Base-by-base conservation (phyloP, 2,329 filamentous ascomycete species). In the Chrysoporthe puriensis region DNA sequence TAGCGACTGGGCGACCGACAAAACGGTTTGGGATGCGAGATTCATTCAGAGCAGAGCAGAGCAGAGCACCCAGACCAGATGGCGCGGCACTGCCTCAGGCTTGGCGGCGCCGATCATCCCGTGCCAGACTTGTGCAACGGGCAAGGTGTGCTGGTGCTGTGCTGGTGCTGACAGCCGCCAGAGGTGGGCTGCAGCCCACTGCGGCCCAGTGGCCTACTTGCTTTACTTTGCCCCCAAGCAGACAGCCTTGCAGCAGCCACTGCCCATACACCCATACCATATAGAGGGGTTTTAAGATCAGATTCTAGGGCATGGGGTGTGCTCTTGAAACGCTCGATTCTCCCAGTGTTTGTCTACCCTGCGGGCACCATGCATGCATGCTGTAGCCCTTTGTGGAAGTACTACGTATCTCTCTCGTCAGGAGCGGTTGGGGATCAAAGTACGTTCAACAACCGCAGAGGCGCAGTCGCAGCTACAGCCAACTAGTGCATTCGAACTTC, bases 41-140 rank as follows among this genome's bases (percentile, higher is more conserved):
- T 62, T 50, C 44, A 52, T 52, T 14, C 56, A 42, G 34, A n/a
- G 18, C 36, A 40, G 9, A 8, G 14, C 32, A 54, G 26, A 26
- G 26, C 26, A 26, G 26, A 26, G 26, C 26, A 26, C 26, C 26
- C 26, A 26, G 44, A 46, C 44, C 44, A 46, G 54, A 57, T 11
- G 59, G 59, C 59, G 43, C 36, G 50, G 62, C 62, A 63, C 62
- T 63, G 62, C 62, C 62, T 63, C 50, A 63, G 50, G 62, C 62
- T 57, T 56, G 62, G 62, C 62, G 62, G 32, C 34, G 60, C 62
- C 26, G 62, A 63, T 63, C 62, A 54, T 63, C 61, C 61, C 43
- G 26, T 46, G 42, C 58, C 50, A 21, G 32, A 32, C 26, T 16
- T 26, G 16, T 32, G 32, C 50, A 32, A 26, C 50, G 36, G 57